Base-by-base conservation (phyloP, 441 rosid genomes). In the Euphorbia schlechtendalii region DNA sequence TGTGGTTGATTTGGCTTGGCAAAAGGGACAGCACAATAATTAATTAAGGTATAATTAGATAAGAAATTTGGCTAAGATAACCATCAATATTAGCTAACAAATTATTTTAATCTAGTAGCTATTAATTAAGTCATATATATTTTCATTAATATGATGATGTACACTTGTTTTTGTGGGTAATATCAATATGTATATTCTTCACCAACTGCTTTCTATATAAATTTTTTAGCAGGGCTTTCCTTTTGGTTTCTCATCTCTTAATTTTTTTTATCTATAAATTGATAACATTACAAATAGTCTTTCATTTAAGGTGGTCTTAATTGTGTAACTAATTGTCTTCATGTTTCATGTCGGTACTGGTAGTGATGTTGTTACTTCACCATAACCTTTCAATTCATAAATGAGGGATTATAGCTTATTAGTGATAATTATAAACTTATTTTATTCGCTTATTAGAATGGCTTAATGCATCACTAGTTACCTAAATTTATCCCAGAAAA, bases 161-260 rank as follows among this genome's bases (percentile, higher is more conserved):
- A 3, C 7, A 11, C 8, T 43, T 24, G 53, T 65, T 68, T 34
- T 55, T 49, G 18, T 4, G 2, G 56, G 10, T 64, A 71, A 71
- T 62, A 55, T 51, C 46, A 18, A 64, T 53, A 58, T 46, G 71
- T 68, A 61, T 65, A 70, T 63, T 73, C 59, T 68, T 78, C 69
- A 68, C 77, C 80, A 65, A 73, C 48, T 67, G 21, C 0, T 51
- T 56, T 25, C 22, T 21, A n/a, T 9, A 13, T 56, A 4, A 5
- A n/a, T 30, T 30, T 20, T 28, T 55, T 56, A 1, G 3, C 13
- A 5, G 3, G 2, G 20, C 12, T 24, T 56, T 45, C 9, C n/a
- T 5, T 66, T 38, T 43, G 21, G 20, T 7, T 67, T 1, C 17
- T 9, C 52, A 20, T 52, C 20, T 36, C 9, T 25, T 8, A 13